These are phyloP conservation scores for Acorus gramineus DNA, from an alignment of 106 monocot species.

Conservation along the genomic window DNA sequence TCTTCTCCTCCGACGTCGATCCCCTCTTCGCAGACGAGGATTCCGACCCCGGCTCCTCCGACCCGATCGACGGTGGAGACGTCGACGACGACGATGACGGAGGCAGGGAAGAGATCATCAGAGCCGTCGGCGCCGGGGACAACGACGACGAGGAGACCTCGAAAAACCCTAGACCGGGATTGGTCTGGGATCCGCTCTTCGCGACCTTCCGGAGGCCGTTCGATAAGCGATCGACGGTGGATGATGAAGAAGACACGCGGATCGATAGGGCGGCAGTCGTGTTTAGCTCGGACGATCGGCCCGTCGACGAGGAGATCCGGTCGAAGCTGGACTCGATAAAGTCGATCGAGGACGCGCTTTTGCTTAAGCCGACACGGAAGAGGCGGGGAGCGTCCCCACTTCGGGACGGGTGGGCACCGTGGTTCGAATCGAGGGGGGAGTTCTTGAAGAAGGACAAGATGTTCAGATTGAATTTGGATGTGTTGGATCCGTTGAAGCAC, in stretches of 20 bases:
- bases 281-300: slow-evolving; percentile 84
- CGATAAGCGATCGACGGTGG: slow-evolving; percentile 8
- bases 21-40: slow-evolving; percentile 30
- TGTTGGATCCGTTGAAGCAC: slow-evolving; percentile 68
- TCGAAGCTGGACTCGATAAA: slow-evolving; percentile 42
- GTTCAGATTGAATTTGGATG: slow-evolving; percentile 60
- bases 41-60: slow-evolving; percentile 30
- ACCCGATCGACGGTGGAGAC: slow-evolving; percentile 21
- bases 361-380: slow-evolving; percentile 29
- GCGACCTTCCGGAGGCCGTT: slow-evolving; percentile 62
- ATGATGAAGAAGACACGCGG: background rate
- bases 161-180: background rate
- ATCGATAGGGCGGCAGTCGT: background rate
- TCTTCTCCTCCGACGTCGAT: background rate
- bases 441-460: slow-evolving; percentile 72
- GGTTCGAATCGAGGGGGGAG: slow-evolving; percentile 78
- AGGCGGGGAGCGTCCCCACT: slow-evolving; percentile 15
- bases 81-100: too few species aligned
- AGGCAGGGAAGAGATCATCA: too few species aligned
- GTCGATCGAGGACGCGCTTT: slow-evolving; percentile 62
- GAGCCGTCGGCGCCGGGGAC: too few species aligned
- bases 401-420: slow-evolving; percentile 71
- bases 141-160: slow-evolving; percentile 8
- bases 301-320: slow-evolving; percentile 59
- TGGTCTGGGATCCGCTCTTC: slow-evolving; percentile 70